These are phyloP conservation scores for Neopestalotiopsis sp. DNA, from an alignment of 2,329 filamentous ascomycete species.

Conservation along the genomic window DNA sequence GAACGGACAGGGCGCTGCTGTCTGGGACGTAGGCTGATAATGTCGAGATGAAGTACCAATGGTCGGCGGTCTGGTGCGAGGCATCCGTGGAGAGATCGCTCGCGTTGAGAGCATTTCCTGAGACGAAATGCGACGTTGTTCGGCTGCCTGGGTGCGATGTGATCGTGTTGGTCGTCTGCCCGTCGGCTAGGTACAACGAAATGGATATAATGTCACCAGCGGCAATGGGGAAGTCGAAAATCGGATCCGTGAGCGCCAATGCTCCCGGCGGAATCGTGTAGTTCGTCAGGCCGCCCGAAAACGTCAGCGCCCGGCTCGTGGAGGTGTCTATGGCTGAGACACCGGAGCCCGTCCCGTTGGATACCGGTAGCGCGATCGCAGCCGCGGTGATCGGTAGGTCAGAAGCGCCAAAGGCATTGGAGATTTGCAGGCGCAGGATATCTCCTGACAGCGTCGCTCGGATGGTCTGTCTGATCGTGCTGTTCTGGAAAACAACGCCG, in stretches of 20 bases:
- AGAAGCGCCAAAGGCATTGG: constrained; percentile 65
- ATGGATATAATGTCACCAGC: constrained; percentile 57
- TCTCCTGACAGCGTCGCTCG: constrained; percentile 58
- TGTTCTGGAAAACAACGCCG: constrained; percentile 58
- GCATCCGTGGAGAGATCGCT: constrained; percentile 41
- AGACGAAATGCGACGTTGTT: constrained; percentile 59
- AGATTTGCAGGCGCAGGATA: constrained; percentile 63
- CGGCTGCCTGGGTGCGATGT: constrained; percentile 68
- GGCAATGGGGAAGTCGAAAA: constrained; percentile 53
- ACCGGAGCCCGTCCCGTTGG: constrained; percentile 53
- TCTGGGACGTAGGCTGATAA: constrained; percentile 58
- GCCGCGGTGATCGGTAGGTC: constrained; percentile 63
- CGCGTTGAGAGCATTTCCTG: constrained; percentile 55
- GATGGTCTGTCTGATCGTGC: constrained; percentile 67
- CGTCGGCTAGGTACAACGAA: constrained; percentile 62
- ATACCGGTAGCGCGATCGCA: constrained; percentile 57
- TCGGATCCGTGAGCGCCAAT: constrained; percentile 63
- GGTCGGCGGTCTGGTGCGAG: constrained; percentile 37
- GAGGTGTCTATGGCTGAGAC: constrained; percentile 51
- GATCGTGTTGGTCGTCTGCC: constrained; percentile 59
- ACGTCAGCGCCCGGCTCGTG: constrained; percentile 58
- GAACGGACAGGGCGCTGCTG: constrained; percentile 53
- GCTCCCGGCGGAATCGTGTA: constrained; percentile 60
- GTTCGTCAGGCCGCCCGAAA: constrained; percentile 51
- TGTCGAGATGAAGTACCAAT: constrained; percentile 66